These are phyloP conservation scores for Obelidium mucronatum DNA, from an alignment of 192 early-diverging fungal genomes.

Conservation along the genomic window DNA sequence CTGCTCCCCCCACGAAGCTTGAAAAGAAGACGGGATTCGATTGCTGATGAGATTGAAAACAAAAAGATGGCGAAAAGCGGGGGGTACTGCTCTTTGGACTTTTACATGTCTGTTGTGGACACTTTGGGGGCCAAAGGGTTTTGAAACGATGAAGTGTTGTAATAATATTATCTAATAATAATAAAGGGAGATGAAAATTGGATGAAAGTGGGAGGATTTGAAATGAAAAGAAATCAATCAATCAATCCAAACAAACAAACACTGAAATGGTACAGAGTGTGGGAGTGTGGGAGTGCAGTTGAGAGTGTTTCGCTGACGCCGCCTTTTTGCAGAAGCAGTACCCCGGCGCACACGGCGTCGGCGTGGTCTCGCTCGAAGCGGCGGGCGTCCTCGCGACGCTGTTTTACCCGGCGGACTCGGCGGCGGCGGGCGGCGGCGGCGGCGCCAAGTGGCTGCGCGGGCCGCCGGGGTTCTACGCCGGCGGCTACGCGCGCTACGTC, in stretches of 20 bases:
- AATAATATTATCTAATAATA: too few relatives aligned
- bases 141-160: too few relatives aligned
- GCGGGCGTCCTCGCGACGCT: conserved; percentile 43
- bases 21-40: not conserved
- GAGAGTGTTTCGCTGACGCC: too few relatives aligned
- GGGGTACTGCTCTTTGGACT: conserved; percentile 20
- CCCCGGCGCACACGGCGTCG: conserved; percentile 46
- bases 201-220: too few relatives aligned
- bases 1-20: conserved; percentile 61
- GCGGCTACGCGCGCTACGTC: conserved; percentile 49
- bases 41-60: conserved; percentile 23
- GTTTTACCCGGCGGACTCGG: conserved; percentile 45
- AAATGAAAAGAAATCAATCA: too few relatives aligned
- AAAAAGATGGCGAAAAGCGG: not conserved
- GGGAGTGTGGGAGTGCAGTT: too few relatives aligned
- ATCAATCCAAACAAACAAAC: too few relatives aligned
- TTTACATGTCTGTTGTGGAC: conserved; percentile 19
- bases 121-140: conserved; percentile 15
- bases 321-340: conserved; percentile 34
- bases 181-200: too few relatives aligned
- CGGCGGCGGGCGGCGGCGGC: not conserved
- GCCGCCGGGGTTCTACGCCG: conserved; percentile 39
- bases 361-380: conserved; percentile 43
- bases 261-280: too few relatives aligned
- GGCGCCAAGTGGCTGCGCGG: conserved; percentile 46